A percentile compares a stretch with the other conserved stretches of the same genome.
phyloP scores from a whole-genome alignment of 1,284 basidiomycete genomes.

The Melampsora occidentalis region DNA sequence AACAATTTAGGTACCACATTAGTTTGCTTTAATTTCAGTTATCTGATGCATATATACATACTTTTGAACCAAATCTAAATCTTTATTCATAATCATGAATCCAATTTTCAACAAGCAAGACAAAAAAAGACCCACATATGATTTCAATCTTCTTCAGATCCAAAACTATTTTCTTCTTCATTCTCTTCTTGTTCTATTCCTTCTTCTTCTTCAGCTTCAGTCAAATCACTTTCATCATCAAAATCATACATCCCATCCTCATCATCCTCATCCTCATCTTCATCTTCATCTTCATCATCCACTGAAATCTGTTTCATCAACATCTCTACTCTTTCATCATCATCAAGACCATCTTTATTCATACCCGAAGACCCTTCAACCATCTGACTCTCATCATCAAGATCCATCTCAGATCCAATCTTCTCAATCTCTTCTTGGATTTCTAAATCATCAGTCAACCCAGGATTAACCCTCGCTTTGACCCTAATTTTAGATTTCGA shows the following conservation, averaged over 20 bases:
- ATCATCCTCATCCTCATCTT: not conserved
- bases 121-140: too few relatives aligned
- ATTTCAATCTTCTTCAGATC: not conserved
- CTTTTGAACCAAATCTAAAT: too few relatives aligned
- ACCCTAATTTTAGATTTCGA: not conserved
- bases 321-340: not conserved
- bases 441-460: not conserved
- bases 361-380: not conserved
- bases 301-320: not conserved
- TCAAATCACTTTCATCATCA: constrained; percentile 2
- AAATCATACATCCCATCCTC: not conserved
- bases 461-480: not conserved
- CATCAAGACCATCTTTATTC: not conserved
- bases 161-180: not conserved
- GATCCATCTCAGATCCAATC: not conserved
- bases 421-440: not conserved
- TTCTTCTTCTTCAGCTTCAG: constrained; percentile 8
- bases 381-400: not conserved
- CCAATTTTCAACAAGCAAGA: too few relatives aligned
- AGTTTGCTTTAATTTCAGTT: too few relatives aligned
- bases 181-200: not conserved
- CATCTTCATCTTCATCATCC: constrained; percentile 7
- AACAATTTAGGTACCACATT: too few relatives aligned
- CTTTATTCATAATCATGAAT: too few relatives aligned
- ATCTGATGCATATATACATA: too few relatives aligned